These are phyloP conservation scores for Dipodascus albidus DNA, from an alignment of 805 yeast genomes.

Conservation along the genomic window DNA sequence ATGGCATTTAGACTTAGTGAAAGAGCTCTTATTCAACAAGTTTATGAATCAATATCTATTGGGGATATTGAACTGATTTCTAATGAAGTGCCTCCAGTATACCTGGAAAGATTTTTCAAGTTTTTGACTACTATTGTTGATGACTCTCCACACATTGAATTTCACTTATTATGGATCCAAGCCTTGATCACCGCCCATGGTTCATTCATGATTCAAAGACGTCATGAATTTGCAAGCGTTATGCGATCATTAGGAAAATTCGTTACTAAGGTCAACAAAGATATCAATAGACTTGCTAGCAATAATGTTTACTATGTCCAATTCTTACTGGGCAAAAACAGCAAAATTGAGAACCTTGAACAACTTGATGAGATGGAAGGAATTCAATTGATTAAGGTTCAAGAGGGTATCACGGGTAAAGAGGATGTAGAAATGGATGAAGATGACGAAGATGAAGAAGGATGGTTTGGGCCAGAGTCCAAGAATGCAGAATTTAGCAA, in stretches of 20 bases:
- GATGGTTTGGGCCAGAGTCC: conserved; percentile 26
- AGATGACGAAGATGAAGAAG: conserved; percentile 25
- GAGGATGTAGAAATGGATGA: conserved; percentile 22
- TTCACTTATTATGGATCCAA: conserved; percentile 71
- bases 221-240: conserved; percentile 49
- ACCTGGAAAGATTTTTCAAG: conserved; percentile 51
- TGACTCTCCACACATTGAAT: conserved; percentile 77
- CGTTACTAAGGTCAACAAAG: conserved; percentile 62
- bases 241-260: conserved; percentile 67
- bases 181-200: conserved; percentile 66
- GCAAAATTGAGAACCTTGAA: conserved; percentile 1
- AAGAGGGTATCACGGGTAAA: background rate
- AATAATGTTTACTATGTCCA: conserved; percentile 17
- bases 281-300: conserved; percentile 30
- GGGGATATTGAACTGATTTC: conserved; percentile 58
- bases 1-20: conserved; percentile 95
- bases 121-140: conserved; percentile 59
- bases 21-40: conserved; percentile 52
- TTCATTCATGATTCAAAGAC: conserved; percentile 49
- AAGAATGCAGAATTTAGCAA: conserved; percentile 6
- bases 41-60: conserved; percentile 64
- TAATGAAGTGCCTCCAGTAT: conserved; percentile 63
- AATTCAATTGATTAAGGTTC: background rate
- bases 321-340: conserved; percentile 10
- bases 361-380: background rate